Base-by-base conservation (phyloP, 257 asterid species). In the Nicotiana undulata region DNA sequence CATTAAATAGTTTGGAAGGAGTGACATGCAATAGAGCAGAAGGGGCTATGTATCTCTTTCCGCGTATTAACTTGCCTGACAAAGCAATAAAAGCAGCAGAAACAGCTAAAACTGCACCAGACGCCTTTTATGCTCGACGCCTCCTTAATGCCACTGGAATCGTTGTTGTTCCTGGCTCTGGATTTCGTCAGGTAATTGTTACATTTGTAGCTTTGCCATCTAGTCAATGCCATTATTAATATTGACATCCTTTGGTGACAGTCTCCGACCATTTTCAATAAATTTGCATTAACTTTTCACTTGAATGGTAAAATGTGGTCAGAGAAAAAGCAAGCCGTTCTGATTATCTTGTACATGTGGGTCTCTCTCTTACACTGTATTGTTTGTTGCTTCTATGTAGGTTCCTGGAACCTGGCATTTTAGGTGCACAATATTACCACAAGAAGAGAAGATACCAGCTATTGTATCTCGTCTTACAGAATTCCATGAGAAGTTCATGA, bases 1-100 rank as follows among this genome's bases (percentile, higher is more conserved):
- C 98, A 55, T 82, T 95, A 4, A 93, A 95, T 80, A 88, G 87
- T 80, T 89, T 95, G 52, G 99, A 95, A 88, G 98, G 98, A 60
- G 91, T 95, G 61, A 88, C 91, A n/a, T 95, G 99, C 92, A 93
- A 95, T 84, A 88, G 93, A 81, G 97, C 98, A 37, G 99, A 95
- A 86, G 99, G 99, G 66, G 99, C 99, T 22, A 95, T 95, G 99
- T 93, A 93, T 80, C 95, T 95, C 37, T 95, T 95, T 83, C 99
- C 99, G 0, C 84, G 96, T 26, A 86, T 95, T 79, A 72, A 82
- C 52, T 87, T 95, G 85, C 96, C 99, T 1, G 86, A 88, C 63
- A 95, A 93, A 83, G 99, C 97, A 7, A 90, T 95, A 29, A 91
- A 89, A 84, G 98, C 95, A 79, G 97, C 99, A 44, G 90, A 92